Evolutionary conservation across 164 flowering plant genomes (phyloP), one percentile per base, ranked within the genome.

Genomic region (Stephania japonica): DNA sequence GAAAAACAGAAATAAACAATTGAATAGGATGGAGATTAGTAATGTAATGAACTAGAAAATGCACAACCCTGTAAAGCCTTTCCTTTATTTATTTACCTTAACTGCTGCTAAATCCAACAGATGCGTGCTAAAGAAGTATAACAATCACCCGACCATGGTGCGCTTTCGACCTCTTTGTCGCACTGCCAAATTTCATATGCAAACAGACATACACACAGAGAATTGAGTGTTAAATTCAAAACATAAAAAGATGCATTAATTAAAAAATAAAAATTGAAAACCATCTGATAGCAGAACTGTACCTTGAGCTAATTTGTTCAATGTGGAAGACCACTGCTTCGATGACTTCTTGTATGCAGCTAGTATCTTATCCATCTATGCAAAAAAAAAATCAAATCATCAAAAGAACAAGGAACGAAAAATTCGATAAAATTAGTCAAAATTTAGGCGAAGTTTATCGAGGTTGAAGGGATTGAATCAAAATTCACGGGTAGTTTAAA

Each of bases 241-340:
- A 0, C 8, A 75, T 7, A 32, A 32, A 27, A 47, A 23, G 7
- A 10, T 19, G 12, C 18, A 7, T 19, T 14, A 3, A n/a, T 27
- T 27, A 27, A 27, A 1, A 27, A 27, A 27, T 27, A 27, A 27
- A 27, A 41, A 4, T 41, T 12, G 1, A 47, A 43, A 18, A 5
- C 11, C n/a, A 42, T 49, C 38, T 71, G 12, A 69, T 38, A 23
- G 19, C 0, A 16, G 21, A 26, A n/a, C 38, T 26, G 25, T 24
- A 94, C 99, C 99, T 89, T 96, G 89, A 73, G 95, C 92, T 25
- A 93, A 85, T 84, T 93, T 93, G 83, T 93, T 96, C 71, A 84
- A 72, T 42, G 97, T 93, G 42, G 98, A 83, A 18, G 88, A 93
- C 98, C 98, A 96, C 70, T 90, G 99, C 84, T 90, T 96, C 38